These are phyloP conservation scores for Aspergillus uvarum DNA, from an alignment of 2,329 filamentous ascomycete genomes.

Conservation along the genomic window DNA sequence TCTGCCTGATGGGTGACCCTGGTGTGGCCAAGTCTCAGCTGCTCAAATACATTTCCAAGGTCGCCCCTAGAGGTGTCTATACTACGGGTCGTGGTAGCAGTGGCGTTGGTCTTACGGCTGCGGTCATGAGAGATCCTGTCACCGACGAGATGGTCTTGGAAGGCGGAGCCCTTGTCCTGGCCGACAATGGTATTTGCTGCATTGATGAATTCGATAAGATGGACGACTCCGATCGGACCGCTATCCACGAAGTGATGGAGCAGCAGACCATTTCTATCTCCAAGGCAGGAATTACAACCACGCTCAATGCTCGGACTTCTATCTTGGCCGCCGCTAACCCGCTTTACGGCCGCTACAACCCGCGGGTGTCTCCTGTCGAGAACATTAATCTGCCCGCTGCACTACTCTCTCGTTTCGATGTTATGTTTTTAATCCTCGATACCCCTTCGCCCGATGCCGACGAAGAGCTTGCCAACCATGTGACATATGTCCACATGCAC, in stretches of 20 bases:
- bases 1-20: slow-evolving; percentile 98
- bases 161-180: slow-evolving; percentile 74
- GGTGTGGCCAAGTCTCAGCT: slow-evolving; percentile 99
- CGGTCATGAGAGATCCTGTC: slow-evolving; percentile 77
- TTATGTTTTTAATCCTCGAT: slow-evolving; percentile 95
- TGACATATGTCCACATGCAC: slow-evolving; percentile 96
- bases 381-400: slow-evolving; percentile 99
- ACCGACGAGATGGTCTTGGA: slow-evolving; percentile 78
- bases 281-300: slow-evolving; percentile 94
- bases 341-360: slow-evolving; percentile 96
- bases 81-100: slow-evolving; percentile 80
- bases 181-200: slow-evolving; percentile 79
- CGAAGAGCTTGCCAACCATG: slow-evolving; percentile 91
- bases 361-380: slow-evolving; percentile 92
- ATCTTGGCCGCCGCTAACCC: slow-evolving; percentile 96
- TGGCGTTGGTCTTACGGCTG: slow-evolving; percentile 77
- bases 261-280: slow-evolving; percentile 82
- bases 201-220: slow-evolving; percentile 88
- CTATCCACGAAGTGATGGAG: slow-evolving; percentile 86
- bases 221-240: slow-evolving; percentile 74
- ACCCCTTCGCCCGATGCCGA: slow-evolving; percentile 86
- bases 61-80: slow-evolving; percentile 87
- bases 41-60: slow-evolving; percentile 97
- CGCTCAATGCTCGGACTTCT: slow-evolving; percentile 90
- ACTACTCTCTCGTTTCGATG: slow-evolving; percentile 92